Evolutionary conservation across 345 rosid species (phyloP).

Genomic region (Litchi chinensis): DNA sequence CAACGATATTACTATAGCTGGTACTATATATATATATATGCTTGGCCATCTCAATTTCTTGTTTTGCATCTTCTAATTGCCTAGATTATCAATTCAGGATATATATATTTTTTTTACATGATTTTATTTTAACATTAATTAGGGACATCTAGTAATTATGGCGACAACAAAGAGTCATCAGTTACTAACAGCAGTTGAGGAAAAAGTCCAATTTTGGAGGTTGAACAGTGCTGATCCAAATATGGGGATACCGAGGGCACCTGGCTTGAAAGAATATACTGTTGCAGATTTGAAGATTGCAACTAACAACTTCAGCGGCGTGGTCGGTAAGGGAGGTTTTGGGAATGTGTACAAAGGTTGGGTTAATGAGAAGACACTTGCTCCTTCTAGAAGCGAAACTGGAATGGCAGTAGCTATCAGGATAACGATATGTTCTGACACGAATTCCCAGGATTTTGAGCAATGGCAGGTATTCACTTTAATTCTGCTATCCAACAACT

Average conservation of each 20-base stretch:
- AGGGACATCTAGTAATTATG: too few species aligned
- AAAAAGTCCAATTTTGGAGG: too few species aligned
- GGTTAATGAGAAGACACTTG: constrained; percentile 61
- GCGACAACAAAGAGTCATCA: too few species aligned
- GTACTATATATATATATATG: too few species aligned
- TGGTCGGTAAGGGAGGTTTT: constrained; percentile 85
- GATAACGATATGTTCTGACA: constrained; percentile 33
- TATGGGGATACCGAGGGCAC: neutral
- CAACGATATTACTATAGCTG: too few species aligned
- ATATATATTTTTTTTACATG: too few species aligned
- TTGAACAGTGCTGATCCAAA: too few species aligned
- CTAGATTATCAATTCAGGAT: too few species aligned
- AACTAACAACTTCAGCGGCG: constrained; percentile 59
- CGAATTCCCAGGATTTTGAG: constrained; percentile 48
- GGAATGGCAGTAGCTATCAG: constrained; percentile 78
- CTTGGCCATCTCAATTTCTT: too few species aligned
- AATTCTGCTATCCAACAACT: neutral
- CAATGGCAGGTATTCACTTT: constrained; percentile 70
- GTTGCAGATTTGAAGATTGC: constrained; percentile 64
- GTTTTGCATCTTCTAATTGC: too few species aligned
- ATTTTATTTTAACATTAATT: neutral
- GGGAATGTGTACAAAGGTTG: constrained; percentile 86
- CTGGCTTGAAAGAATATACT: neutral
- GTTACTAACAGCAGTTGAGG: too few species aligned
- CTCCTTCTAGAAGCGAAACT: constrained; percentile 58